Evolutionary conservation across 768 basidiomycete genomes (phyloP).

Genomic region (Mycena kentingensis): DNA sequence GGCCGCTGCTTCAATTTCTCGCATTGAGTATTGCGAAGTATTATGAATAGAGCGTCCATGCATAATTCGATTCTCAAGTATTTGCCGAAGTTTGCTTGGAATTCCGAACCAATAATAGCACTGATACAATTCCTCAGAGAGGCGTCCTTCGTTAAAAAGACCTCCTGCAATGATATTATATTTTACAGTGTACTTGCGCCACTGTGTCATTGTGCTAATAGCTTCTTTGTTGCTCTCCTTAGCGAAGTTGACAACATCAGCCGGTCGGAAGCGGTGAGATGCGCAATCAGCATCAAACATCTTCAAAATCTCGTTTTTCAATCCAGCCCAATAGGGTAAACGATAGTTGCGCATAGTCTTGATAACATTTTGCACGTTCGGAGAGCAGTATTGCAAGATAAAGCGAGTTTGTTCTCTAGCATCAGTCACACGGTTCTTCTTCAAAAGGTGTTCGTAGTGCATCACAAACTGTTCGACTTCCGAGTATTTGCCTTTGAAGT

Average conservation of each 20-base stretch:
- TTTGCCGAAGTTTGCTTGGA: neutral
- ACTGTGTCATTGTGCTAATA: constrained; percentile 7
- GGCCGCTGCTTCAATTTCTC: neutral
- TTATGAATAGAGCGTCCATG: neutral
- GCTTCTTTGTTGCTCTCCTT: neutral
- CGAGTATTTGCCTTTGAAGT: constrained; percentile 6
- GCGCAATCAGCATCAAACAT: constrained; percentile 16
- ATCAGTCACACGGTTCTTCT: constrained; percentile 1
- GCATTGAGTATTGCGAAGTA: neutral
- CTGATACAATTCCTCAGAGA: neutral
- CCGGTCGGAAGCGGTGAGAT: neutral
- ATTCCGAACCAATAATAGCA: constrained; percentile 19
- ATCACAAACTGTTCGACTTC: constrained; percentile 10
- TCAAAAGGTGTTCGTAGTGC: constrained; percentile 6
- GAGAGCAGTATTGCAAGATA: constrained; percentile 15
- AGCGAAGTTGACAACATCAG: constrained; percentile 6
- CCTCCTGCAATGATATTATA: constrained; percentile 19
- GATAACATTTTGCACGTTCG: constrained; percentile 3
- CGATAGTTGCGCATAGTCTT: neutral
- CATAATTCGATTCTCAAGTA: constrained; percentile 2
- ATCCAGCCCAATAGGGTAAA: neutral
- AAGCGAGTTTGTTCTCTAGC: constrained; percentile 9
- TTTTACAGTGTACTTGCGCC: constrained; percentile 9
- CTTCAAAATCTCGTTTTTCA: constrained; percentile 5
- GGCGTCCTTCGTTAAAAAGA: neutral